These are phyloP conservation scores for Cladosporium sp. DNA, from an alignment of 2,329 filamentous ascomycete species.

Conservation along the genomic window DNA sequence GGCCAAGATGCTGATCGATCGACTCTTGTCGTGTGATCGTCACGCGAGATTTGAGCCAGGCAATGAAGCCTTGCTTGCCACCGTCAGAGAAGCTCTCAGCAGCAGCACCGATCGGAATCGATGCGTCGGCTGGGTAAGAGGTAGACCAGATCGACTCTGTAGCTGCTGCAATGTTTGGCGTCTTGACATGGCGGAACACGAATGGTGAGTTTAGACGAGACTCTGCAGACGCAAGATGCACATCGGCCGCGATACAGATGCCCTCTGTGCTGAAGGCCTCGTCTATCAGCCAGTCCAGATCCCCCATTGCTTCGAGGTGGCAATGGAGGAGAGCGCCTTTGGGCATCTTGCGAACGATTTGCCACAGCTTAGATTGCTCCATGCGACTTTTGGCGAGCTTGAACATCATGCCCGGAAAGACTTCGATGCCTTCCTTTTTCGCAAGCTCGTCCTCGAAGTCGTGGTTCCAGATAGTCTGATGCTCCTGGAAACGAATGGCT, in stretches of 20 bases:
- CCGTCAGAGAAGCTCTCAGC: slow-evolving; percentile 72
- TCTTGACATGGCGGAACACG: slow-evolving; percentile 55
- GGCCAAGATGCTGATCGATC: slow-evolving; percentile 74
- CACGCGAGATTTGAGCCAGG: slow-evolving; percentile 71
- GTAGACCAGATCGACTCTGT: slow-evolving; percentile 60
- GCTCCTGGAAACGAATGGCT: slow-evolving; percentile 74
- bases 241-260: slow-evolving; percentile 64
- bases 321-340: slow-evolving; percentile 85
- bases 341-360: slow-evolving; percentile 79
- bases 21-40: slow-evolving; percentile 69
- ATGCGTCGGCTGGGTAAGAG: slow-evolving; percentile 56
- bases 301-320: slow-evolving; percentile 87
- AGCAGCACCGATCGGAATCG: slow-evolving; percentile 56
- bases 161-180: slow-evolving; percentile 35
- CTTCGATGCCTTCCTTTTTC: slow-evolving; percentile 55
- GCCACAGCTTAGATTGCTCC: slow-evolving; percentile 80
- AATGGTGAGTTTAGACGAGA: slow-evolving; percentile 55
- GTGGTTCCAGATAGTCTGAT: slow-evolving; percentile 69
- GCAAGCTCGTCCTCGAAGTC: slow-evolving; percentile 67
- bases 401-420: slow-evolving; percentile 94
- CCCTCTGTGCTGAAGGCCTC: slow-evolving; percentile 67
- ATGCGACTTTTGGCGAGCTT: slow-evolving; percentile 78
- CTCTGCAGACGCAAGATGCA: slow-evolving; percentile 51
- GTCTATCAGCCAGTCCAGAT: slow-evolving; percentile 74
- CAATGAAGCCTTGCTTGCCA: slow-evolving; percentile 66